Evolutionary conservation across 495 filamentous ascomycete genomes (phyloP).

Genomic region (Neurospora hispaniola): DNA sequence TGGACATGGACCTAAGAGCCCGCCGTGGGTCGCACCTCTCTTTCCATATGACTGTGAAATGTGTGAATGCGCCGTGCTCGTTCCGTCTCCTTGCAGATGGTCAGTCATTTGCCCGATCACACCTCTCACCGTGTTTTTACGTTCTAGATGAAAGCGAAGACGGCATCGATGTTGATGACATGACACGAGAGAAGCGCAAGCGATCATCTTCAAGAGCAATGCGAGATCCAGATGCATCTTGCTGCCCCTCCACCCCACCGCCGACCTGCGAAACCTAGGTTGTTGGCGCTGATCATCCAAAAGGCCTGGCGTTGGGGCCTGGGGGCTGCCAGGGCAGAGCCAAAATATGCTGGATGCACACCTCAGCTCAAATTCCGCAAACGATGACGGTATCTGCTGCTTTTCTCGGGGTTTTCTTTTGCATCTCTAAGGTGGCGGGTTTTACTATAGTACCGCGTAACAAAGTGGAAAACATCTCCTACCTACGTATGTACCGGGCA

Average conservation of each 20-base stretch:
- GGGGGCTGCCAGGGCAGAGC: neutral
- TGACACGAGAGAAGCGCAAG: neutral
- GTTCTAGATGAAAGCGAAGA: neutral
- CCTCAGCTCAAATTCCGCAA: neutral
- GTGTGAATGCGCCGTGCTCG: neutral
- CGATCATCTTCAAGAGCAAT: neutral
- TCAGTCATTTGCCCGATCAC: neutral
- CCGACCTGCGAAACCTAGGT: neutral
- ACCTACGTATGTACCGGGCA: neutral
- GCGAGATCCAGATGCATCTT: neutral
- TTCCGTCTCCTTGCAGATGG: neutral
- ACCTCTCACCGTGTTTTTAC: neutral
- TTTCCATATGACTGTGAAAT: neutral
- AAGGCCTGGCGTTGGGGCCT: neutral
- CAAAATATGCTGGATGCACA: neutral
- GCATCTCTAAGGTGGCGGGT: neutral
- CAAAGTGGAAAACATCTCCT: neutral
- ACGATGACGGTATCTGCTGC: neutral
- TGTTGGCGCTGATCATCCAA: neutral
- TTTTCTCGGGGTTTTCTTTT: neutral
- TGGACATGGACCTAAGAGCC: neutral
- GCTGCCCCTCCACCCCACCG: neutral
- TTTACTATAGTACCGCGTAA: neutral
- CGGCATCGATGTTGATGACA: neutral
- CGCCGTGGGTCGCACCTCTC: neutral